Conservation (phyloP, 73 alveolate genomes). For the Paraurostyla sp. region DNA sequence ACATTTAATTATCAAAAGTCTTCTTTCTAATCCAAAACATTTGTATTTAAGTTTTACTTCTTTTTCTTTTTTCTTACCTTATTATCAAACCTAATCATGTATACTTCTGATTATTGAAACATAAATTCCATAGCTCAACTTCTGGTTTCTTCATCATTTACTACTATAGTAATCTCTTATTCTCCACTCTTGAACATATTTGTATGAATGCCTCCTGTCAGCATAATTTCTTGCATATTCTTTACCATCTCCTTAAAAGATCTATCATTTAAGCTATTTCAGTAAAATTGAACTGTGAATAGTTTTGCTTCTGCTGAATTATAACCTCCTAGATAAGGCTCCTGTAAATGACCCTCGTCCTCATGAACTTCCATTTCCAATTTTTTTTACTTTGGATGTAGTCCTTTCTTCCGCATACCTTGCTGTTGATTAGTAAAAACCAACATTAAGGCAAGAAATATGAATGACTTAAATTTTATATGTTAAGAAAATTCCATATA, state of each 20-base stretch:
- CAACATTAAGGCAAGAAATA: too few species aligned
- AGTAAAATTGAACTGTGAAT: too few species aligned
- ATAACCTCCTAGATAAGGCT: constrained; percentile 56
- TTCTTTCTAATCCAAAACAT: too few species aligned
- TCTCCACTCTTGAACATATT: constrained; percentile 20
- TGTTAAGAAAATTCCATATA: background rate
- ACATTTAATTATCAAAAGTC: too few species aligned
- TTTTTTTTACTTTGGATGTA: background rate
- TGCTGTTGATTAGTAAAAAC: too few species aligned
- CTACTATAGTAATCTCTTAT: background rate
- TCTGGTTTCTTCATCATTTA: background rate
- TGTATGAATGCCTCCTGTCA: constrained; percentile 38
- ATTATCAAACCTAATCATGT: background rate
- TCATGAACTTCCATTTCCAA: background rate
- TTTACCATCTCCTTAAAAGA: constrained; percentile 46
- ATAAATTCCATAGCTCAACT: background rate
- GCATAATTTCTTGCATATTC: background rate
- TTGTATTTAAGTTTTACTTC: background rate
- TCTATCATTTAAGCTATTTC: too few species aligned
- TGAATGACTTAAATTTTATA: too few species aligned
- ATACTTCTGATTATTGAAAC: background rate
- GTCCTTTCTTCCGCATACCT: too few species aligned
- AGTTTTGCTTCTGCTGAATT: constrained; percentile 36
- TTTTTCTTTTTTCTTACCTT: background rate
- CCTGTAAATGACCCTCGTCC: background rate